Base-by-base conservation (phyloP, 306 rosid species). In the Casuarina equisetifolia region DNA sequence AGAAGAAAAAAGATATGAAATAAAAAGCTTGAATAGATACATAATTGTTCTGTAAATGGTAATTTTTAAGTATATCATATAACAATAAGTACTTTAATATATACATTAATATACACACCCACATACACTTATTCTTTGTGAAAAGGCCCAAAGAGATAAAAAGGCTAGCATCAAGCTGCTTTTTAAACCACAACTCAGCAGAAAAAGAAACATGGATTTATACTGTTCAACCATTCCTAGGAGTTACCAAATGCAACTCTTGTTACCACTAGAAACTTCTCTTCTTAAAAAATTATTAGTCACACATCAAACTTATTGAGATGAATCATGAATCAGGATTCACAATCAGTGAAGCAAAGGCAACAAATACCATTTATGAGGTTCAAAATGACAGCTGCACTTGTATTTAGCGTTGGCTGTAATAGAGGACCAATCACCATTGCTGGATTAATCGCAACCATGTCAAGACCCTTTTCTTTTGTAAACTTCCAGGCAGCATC, bases 401-500 rank as follows among this genome's bases (percentile, higher is more conserved):
- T 91, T 42, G 81, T 84, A 59, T 93, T 93, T 44, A 93, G 81
- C 0, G 89, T 88, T 9, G 91, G 87, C 84, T 90, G 98, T 76
- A 94, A 86, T 62, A 94, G 88, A 81, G 96, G 90, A 64, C 97
- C 98, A 2, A 83, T 71, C 76, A 92, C 97, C 90, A 89, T 81
- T 57, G 89, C 74, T 64, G 98, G 97, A 81, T 88, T 88, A 64
- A 94, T 77, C 50, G 74, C 50, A 82, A 94, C 89, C 91, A 91
- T 77, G 84, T 94, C 97, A 76, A 91, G 84, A 20, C 62, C 87
- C 67, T 94, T 89, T 82, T 92, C 91, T 35, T 85, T 89, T 5
- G 45, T 93, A 79, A 94, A 92, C 80, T 90, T 89, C 96, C 98
- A 91, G 76, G 94, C 98, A 83, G 90, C 88, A 9, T 87, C 94